A percentile compares a stretch with the other conserved stretches of the same genome.
Conservation (phyloP, 257 asterid genomes). For the Petunia axillaris region DNA sequence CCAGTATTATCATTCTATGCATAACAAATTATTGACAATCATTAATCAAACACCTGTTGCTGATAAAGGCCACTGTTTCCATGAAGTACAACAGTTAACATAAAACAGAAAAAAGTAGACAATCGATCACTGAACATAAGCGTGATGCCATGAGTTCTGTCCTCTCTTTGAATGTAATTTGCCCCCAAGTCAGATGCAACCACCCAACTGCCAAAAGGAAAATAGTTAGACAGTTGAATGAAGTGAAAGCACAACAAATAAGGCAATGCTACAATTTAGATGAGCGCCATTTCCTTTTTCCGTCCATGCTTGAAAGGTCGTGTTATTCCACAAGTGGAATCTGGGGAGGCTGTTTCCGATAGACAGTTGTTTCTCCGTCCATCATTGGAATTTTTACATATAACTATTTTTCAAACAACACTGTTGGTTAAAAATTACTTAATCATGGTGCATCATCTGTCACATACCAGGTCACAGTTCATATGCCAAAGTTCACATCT, state of each 20-base stretch:
- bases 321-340: background rate
- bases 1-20: background rate
- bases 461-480: background rate
- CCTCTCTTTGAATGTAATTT: slow-evolving; percentile 8
- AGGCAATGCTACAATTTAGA: background rate
- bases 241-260: background rate
- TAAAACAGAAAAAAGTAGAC: background rate
- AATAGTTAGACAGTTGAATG: slow-evolving; percentile 13
- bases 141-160: background rate
- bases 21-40: slow-evolving; percentile 18
- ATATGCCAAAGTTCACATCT: background rate
- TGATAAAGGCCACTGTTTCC: background rate
- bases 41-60: background rate
- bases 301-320: background rate
- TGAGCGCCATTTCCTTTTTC: background rate
- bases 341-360: no score
- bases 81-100: slow-evolving; percentile 8
- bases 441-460: background rate
- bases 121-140: background rate
- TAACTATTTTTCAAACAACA: background rate
- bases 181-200: slow-evolving; percentile 53
- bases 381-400: background rate
- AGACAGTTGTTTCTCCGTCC: background rate
- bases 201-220: slow-evolving; percentile 78
- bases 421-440: background rate